Evolutionary conservation across 805 yeast species (phyloP).

Genomic region (Metschnikowia lochheadii): DNA sequence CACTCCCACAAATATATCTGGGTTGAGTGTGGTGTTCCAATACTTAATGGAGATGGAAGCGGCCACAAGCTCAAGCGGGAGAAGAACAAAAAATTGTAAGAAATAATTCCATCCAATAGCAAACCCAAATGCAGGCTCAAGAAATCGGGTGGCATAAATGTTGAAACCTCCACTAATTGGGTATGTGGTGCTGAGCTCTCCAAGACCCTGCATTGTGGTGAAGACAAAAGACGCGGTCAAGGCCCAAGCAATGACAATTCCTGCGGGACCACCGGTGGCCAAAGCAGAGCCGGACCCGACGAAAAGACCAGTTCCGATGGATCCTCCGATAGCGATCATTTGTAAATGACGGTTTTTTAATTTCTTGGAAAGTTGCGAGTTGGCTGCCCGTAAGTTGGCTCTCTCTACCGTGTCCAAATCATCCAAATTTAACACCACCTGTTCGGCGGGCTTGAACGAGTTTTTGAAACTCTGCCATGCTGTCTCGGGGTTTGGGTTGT

Average conservation of each 20-base stretch:
- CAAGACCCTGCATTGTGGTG: slow-evolving; percentile 58
- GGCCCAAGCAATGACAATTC: slow-evolving; percentile 52
- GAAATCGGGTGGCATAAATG: slow-evolving; percentile 21
- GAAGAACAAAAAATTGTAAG: slow-evolving; percentile 34
- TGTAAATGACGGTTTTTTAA: slow-evolving; percentile 61
- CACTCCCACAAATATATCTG: slow-evolving; percentile 55
- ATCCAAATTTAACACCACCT: slow-evolving; percentile 15
- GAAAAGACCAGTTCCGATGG: slow-evolving; percentile 66
- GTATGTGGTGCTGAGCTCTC: slow-evolving; percentile 55
- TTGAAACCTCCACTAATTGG: slow-evolving; percentile 30
- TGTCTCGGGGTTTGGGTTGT: slow-evolving; percentile 6
- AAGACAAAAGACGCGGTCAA: slow-evolving; percentile 56
- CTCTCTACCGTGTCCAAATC: slow-evolving; percentile 27
- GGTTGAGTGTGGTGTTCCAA: slow-evolving; percentile 42
- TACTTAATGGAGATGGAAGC: slow-evolving; percentile 39
- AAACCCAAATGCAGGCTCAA: slow-evolving; percentile 24
- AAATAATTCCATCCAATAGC: slow-evolving; percentile 34
- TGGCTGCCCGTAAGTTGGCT: slow-evolving; percentile 26
- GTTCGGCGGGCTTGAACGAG: slow-evolving; percentile 34
- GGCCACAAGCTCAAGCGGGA: slow-evolving; percentile 36
- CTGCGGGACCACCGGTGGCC: slow-evolving; percentile 60
- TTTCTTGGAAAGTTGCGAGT: slow-evolving; percentile 16
- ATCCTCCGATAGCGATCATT: slow-evolving; percentile 66
- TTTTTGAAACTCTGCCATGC: slow-evolving; percentile 23
- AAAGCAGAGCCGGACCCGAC: slow-evolving; percentile 60